Evolutionary conservation across 345 rosid species (phyloP).

Genomic region (Rhodomyrtus tomentosa): DNA sequence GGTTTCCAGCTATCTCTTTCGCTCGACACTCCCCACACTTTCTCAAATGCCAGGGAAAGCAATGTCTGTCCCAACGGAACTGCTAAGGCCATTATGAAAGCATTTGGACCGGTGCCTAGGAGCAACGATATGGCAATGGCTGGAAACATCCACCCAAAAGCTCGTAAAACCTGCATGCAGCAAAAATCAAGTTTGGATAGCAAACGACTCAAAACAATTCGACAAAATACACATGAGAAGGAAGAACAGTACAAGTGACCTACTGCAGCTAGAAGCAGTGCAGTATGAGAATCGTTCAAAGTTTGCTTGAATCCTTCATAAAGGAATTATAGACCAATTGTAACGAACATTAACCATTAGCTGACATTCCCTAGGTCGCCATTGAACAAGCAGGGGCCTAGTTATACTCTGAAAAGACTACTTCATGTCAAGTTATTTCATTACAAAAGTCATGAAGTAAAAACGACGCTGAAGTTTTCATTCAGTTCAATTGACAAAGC

Average conservation of each 20-base stretch:
- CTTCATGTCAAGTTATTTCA: neutral
- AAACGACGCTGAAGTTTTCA: neutral
- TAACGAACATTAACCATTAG: neutral
- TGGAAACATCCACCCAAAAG: conserved; percentile 76
- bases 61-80: conserved; percentile 72
- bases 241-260: neutral
- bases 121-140: conserved; percentile 58
- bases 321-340: neutral
- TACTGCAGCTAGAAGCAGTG: neutral
- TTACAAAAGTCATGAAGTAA: neutral
- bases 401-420: neutral
- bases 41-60: conserved; percentile 42
- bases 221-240: neutral
- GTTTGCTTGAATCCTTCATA: neutral
- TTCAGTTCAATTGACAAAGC: neutral
- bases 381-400: neutral
- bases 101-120: conserved; percentile 68
- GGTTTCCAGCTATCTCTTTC: neutral
- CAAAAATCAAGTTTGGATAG: neutral
- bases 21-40: conserved; percentile 35
- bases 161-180: conserved; percentile 38
- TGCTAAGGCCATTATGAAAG: conserved; percentile 76
- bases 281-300: neutral
- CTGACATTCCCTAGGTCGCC: neutral
- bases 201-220: neutral